Evolutionary conservation across 805 yeast genomes (phyloP).

Genomic region (Candida piceae): DNA sequence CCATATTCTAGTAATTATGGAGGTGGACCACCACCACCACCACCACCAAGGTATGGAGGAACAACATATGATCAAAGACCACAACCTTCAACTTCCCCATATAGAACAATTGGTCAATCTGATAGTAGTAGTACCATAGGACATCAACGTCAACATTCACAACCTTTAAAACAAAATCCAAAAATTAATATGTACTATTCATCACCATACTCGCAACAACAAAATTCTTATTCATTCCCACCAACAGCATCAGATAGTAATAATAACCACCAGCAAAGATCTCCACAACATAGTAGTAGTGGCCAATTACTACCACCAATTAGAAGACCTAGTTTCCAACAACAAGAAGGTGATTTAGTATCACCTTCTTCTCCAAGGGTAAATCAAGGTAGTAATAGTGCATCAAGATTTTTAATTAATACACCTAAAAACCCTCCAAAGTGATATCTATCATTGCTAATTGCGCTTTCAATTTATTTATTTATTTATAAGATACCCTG

Average conservation of each 20-base stretch:
- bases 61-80: slow-evolving; percentile 5
- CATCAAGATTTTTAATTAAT: slow-evolving; percentile 18
- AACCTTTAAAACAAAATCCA: slow-evolving; percentile 1
- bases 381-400: slow-evolving; percentile 5
- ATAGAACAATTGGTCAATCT: slow-evolving; percentile 9
- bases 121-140: slow-evolving; percentile 5
- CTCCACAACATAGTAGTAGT: background rate
- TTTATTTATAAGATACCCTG: no score
- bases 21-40: background rate
- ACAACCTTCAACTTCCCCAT: slow-evolving; percentile 10
- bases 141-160: slow-evolving; percentile 4
- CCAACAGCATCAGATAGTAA: background rate
- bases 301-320: slow-evolving; percentile 11
- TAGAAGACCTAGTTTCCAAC: slow-evolving; percentile 3
- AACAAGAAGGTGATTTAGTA: slow-evolving; percentile 6
- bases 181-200: background rate
- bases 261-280: background rate
- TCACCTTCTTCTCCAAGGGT: slow-evolving; percentile 1
- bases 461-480: no score
- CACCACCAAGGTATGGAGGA: slow-evolving; percentile 7
- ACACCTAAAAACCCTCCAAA: slow-evolving; percentile 25
- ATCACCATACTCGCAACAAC: slow-evolving; percentile 1
- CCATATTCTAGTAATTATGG: slow-evolving; percentile 5
- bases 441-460: no score
- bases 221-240: background rate